phyloP scores from a whole-genome alignment of 768 basidiomycete genomes.

The Lentinus tigrinus region DNA sequence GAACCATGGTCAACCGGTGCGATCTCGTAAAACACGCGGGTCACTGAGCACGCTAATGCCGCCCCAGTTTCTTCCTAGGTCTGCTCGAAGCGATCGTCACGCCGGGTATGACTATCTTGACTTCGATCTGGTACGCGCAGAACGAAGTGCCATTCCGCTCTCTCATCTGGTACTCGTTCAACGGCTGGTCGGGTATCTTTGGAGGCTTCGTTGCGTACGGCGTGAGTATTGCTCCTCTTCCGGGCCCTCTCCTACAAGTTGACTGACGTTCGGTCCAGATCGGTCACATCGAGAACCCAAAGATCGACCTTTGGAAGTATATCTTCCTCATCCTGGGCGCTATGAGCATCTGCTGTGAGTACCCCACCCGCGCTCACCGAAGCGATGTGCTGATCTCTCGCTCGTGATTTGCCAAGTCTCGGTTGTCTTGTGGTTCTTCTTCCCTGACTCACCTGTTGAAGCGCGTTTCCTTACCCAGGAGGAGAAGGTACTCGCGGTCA shows the following conservation, averaged over 20 bases:
- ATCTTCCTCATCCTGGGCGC: constrained; percentile 19
- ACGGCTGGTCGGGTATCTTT: constrained; percentile 21
- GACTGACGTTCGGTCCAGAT: not conserved
- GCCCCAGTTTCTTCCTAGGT: constrained; percentile 17
- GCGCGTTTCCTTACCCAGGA: constrained; percentile 31
- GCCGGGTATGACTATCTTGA: constrained; percentile 16
- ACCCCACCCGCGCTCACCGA: not conserved
- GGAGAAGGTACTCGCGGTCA: constrained; percentile 34
- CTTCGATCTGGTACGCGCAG: constrained; percentile 20
- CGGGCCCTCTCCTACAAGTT: not conserved
- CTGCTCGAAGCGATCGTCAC: constrained; percentile 19
- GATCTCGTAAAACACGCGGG: not conserved
- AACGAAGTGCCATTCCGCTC: constrained; percentile 18
- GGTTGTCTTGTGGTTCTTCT: constrained; percentile 29
- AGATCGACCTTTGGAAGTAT: constrained; percentile 19
- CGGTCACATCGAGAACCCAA: constrained; percentile 13
- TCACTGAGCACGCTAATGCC: not conserved
- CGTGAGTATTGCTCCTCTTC: not conserved
- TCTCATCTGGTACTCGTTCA: constrained; percentile 22
- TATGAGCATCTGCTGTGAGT: constrained; percentile 16
- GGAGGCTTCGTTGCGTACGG: constrained; percentile 19
- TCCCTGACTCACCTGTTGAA: constrained; percentile 36
- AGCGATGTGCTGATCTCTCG: not conserved
- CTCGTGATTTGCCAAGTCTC: constrained; percentile 9
- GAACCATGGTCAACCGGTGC: constrained; percentile 14